Evolutionary conservation across 768 basidiomycete genomes (phyloP).

Genomic region (Peribolospora baueri): DNA sequence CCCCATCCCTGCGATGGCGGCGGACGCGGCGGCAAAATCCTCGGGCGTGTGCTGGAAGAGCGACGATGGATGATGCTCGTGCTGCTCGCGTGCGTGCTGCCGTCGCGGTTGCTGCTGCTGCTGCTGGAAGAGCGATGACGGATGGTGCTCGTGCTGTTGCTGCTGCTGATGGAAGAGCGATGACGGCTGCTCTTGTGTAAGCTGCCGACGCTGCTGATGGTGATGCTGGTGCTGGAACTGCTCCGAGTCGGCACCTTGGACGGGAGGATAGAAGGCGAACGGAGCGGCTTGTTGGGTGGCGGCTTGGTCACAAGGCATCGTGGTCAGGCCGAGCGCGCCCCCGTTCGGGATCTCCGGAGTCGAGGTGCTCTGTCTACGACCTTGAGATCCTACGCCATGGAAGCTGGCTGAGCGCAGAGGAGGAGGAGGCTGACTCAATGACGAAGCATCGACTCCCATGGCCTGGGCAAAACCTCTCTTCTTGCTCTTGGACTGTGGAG

Average conservation of each 20-base stretch:
- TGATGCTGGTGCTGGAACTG: neutral
- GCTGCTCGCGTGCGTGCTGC: neutral
- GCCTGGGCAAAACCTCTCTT: neutral
- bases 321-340: neutral
- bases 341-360: neutral
- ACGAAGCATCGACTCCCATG: constrained; percentile 14
- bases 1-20: neutral
- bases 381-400: too few species aligned
- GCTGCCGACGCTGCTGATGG: neutral
- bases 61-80: neutral
- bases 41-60: neutral
- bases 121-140: neutral
- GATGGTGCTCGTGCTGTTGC: constrained; percentile 6
- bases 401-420: neutral
- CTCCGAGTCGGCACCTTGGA: neutral
- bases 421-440: constrained; percentile 16
- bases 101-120: neutral
- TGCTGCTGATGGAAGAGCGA: constrained; percentile 6
- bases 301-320: too few species aligned
- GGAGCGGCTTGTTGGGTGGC: neutral
- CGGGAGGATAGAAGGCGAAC: neutral
- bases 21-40: neutral
- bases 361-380: too few species aligned
- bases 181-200: neutral
- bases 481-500: neutral